These are phyloP conservation scores for Eragrostis tef DNA, from an alignment of 202 grass and related monocot genomes.

Conservation along the genomic window DNA sequence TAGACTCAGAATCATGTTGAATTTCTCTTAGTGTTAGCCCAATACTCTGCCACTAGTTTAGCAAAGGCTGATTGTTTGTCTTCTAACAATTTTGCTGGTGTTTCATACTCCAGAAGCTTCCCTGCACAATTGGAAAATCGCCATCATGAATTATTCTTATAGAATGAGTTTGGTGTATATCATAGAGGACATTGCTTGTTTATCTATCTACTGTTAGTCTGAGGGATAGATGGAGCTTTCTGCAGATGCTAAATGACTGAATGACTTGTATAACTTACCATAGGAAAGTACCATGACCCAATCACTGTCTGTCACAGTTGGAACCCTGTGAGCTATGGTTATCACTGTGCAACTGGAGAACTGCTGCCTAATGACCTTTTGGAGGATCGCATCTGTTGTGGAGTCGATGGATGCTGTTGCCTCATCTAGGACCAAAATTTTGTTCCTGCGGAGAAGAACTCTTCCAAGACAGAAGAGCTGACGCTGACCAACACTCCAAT, in stretches of 20 bases:
- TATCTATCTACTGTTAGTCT: constrained; percentile 17
- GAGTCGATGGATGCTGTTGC: constrained; percentile 93
- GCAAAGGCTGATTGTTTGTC: constrained; percentile 75
- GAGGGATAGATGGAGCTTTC: not conserved
- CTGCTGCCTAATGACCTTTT: constrained; percentile 79
- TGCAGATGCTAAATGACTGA: constrained; percentile 19
- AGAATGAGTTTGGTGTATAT: constrained; percentile 1
- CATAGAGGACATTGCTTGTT: constrained; percentile 5
- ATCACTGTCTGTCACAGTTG: constrained; percentile 88
- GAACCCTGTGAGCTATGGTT: constrained; percentile 90
- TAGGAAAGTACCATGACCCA: constrained; percentile 92
- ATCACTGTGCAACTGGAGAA: constrained; percentile 82
- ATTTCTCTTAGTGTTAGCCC: constrained; percentile 81
- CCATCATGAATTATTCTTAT: constrained; percentile 14
- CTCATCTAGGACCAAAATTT: constrained; percentile 86
- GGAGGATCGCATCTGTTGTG: constrained; percentile 80
- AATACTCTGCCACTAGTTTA: constrained; percentile 90
- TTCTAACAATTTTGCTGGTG: constrained; percentile 75
- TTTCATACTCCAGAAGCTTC: constrained; percentile 88
- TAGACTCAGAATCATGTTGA: constrained; percentile 49
- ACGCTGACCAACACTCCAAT: constrained; percentile 89
- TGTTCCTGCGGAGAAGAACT: constrained; percentile 78
- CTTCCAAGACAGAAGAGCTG: constrained; percentile 94
- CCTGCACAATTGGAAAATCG: constrained; percentile 52
- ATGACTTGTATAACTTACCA: constrained; percentile 57